Percentiles rank a stretch among this genome's conserved stretches.
Evolutionary conservation across 805 yeast species (phyloP).

Genomic region (Candida incommunis): DNA sequence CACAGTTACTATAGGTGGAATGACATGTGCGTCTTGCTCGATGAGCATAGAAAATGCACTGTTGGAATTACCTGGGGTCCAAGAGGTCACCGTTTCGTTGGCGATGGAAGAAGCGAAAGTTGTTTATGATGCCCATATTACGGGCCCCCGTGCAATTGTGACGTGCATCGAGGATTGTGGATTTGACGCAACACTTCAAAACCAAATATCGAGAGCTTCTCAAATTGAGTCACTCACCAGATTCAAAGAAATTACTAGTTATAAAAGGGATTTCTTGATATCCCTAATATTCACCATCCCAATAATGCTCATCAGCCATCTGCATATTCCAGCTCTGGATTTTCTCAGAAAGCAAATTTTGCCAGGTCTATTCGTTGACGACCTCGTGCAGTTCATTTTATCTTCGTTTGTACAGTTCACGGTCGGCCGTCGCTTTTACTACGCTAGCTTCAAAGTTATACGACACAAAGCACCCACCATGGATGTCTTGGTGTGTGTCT

Average conservation of each 20-base stretch:
- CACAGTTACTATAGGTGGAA: constrained; percentile 34
- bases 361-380: constrained; percentile 53
- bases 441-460: constrained; percentile 49
- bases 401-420: constrained; percentile 48
- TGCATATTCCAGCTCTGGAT: constrained; percentile 18
- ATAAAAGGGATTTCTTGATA: constrained; percentile 44
- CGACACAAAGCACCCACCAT: constrained; percentile 65
- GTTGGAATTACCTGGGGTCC: constrained; percentile 33
- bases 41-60: constrained; percentile 35
- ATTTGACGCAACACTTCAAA: constrained; percentile 35
- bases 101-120: constrained; percentile 42
- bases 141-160: constrained; percentile 51
- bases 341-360: constrained; percentile 26
- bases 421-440: constrained; percentile 56
- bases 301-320: constrained; percentile 27
- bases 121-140: constrained; percentile 30
- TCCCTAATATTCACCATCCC: constrained; percentile 50
- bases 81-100: constrained; percentile 33
- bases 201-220: constrained; percentile 39
- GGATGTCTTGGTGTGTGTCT: constrained; percentile 80
- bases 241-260: constrained; percentile 54
- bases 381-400: constrained; percentile 43
- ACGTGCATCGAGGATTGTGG: constrained; percentile 37
- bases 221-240: constrained; percentile 61
- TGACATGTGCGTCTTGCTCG: constrained; percentile 47